phyloP scores from a whole-genome alignment of 1,284 basidiomycete genomes.

The Fomitopsis betulina region DNA sequence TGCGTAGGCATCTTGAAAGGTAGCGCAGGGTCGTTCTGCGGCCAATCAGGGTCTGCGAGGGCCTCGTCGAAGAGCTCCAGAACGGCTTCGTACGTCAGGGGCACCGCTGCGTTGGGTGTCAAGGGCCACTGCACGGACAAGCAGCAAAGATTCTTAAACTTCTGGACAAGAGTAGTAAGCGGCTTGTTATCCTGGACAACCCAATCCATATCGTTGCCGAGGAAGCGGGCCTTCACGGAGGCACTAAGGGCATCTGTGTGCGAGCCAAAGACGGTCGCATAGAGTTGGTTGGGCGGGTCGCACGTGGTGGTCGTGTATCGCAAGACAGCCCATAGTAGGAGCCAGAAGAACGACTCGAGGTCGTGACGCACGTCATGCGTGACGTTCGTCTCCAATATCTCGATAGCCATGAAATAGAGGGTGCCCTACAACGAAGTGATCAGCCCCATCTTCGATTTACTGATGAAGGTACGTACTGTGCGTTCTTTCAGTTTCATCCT shows the following conservation, averaged over 20 bases:
- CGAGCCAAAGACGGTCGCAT: not conserved
- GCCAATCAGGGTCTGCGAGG: not conserved
- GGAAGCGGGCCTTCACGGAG: not conserved
- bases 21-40: not conserved
- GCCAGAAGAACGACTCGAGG: not conserved
- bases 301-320: not conserved
- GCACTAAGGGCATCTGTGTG: not conserved
- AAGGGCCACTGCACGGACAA: not conserved
- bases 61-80: not conserved
- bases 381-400: not conserved
- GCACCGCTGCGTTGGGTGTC: too few relatives aligned
- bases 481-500: not conserved
- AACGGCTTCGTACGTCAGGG: not conserved
- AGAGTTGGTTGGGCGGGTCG: not conserved
- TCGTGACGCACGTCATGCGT: not conserved
- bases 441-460: too few relatives aligned
- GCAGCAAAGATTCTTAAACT: not conserved
- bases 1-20: not conserved
- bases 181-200: not conserved
- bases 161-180: not conserved
- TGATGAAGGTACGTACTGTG: not conserved
- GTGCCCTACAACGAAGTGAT: not conserved
- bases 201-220: not conserved
- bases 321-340: not conserved
- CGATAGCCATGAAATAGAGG: not conserved